Percentiles rank a stretch among this genome's conserved stretches.
These are phyloP conservation scores for Phylloporus rhodoxanthus DNA, from an alignment of 768 basidiomycete genomes.

Conservation along the genomic window DNA sequence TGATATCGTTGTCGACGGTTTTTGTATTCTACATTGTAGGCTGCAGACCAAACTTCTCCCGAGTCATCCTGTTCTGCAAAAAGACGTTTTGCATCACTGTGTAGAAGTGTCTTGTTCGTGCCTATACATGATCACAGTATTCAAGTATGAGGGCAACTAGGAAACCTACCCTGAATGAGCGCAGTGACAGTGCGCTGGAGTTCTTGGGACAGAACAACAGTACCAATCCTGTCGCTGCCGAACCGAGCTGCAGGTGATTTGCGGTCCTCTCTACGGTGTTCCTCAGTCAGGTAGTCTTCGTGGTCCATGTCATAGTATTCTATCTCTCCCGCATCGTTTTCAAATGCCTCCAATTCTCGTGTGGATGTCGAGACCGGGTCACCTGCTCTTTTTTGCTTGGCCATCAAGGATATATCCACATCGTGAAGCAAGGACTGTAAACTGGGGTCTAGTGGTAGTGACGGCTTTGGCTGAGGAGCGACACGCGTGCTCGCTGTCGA, in stretches of 20 bases:
- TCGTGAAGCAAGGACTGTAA: constrained; percentile 58
- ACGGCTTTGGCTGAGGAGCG: constrained; percentile 47
- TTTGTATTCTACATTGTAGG: constrained; percentile 55
- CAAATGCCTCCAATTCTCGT: constrained; percentile 53
- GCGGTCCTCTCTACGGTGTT: constrained; percentile 34
- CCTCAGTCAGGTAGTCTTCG: constrained; percentile 27
- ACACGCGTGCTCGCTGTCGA: constrained; percentile 28
- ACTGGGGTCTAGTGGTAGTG: constrained; percentile 61
- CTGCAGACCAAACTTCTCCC: constrained; percentile 45
- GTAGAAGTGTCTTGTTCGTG: constrained; percentile 58
- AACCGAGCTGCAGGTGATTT: constrained; percentile 81
- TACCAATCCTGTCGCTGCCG: constrained; percentile 68
- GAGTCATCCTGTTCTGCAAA: constrained; percentile 39
- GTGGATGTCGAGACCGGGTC: constrained; percentile 18
- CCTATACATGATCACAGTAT: constrained; percentile 35
- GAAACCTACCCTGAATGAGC: constrained; percentile 57
- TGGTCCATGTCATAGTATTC: constrained; percentile 30
- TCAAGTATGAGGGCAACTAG: constrained; percentile 3
- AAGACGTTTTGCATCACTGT: constrained; percentile 66
- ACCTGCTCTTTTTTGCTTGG: constrained; percentile 19
- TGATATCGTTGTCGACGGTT: constrained; percentile 51
- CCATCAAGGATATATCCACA: constrained; percentile 56
- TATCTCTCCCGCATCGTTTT: constrained; percentile 31
- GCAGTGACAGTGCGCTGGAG: constrained; percentile 58
- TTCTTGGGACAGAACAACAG: constrained; percentile 67